Evolutionary conservation across 2,329 filamentous ascomycete genomes (phyloP).

Genomic region (Colletotrichum sp.): DNA sequence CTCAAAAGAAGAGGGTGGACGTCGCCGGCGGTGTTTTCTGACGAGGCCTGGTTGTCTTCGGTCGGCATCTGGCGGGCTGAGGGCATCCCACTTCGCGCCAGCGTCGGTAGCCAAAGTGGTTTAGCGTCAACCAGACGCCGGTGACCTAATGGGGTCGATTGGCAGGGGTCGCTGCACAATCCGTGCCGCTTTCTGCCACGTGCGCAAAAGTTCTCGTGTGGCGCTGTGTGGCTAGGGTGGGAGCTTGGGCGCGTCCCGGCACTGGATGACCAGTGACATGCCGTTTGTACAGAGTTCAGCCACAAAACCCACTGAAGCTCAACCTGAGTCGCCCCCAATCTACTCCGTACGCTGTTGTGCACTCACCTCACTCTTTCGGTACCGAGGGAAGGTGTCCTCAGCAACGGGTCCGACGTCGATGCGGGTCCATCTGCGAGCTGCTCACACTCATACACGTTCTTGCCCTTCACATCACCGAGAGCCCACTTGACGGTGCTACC

Average conservation of each 20-base stretch:
- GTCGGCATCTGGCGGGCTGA: not conserved
- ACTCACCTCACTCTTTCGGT: not conserved
- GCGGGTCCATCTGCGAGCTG: not conserved
- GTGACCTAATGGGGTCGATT: constrained; percentile 12
- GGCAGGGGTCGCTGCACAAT: not conserved
- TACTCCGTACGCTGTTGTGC: not conserved
- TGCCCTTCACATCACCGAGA: constrained; percentile 1
- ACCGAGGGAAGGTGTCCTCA: constrained; percentile 14
- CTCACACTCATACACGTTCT: not conserved
- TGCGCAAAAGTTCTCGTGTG: not conserved
- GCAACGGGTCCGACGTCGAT: not conserved
- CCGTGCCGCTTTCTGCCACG: not conserved
- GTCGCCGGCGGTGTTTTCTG: not conserved
- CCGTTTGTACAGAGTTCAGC: not conserved
- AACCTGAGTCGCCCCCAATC: not conserved
- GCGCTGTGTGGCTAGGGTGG: not conserved
- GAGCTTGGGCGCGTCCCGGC: not conserved
- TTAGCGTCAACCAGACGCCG: constrained; percentile 14
- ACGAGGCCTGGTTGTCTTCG: not conserved
- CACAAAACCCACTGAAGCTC: not conserved
- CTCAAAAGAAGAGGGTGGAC: not conserved
- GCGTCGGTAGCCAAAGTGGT: constrained; percentile 18
- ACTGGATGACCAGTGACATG: not conserved
- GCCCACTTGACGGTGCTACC: not conserved
- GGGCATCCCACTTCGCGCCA: constrained; percentile 10